These are phyloP conservation scores for Lunularia cruciata DNA, from an alignment of 225 moss, liverwort and hornwort genomes.

Conservation along the genomic window DNA sequence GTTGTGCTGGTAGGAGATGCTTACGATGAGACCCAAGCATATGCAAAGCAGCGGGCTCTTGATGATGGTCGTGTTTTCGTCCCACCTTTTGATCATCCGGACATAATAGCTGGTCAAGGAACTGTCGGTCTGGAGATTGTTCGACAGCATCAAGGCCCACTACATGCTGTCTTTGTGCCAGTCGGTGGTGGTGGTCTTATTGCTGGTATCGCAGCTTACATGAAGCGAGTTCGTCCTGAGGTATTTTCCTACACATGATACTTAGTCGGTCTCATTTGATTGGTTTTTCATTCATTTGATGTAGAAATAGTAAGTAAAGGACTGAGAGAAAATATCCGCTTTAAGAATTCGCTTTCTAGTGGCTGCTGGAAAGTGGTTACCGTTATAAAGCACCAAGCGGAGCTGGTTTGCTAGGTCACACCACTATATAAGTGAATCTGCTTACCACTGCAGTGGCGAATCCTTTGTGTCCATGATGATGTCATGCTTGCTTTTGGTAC, in stretches of 20 bases:
- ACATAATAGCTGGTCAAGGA: constrained; percentile 93
- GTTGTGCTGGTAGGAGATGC: constrained; percentile 86
- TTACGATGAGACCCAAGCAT: constrained; percentile 88
- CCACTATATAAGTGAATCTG: too few relatives aligned
- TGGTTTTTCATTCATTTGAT: too few relatives aligned
- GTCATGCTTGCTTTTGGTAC: too few relatives aligned
- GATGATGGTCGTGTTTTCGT: constrained; percentile 86
- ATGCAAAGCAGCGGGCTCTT: constrained; percentile 71
- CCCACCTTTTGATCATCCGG: constrained; percentile 88
- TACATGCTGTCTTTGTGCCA: constrained; percentile 95
- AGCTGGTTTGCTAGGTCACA: background rate
- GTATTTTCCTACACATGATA: constrained; percentile 23
- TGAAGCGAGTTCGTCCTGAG: constrained; percentile 90
- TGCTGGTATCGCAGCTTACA: constrained; percentile 87
- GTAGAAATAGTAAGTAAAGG: too few relatives aligned
- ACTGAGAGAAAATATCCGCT: too few relatives aligned
- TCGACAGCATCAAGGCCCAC: constrained; percentile 61
- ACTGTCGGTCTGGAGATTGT: constrained; percentile 90
- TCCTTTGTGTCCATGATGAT: too few relatives aligned
- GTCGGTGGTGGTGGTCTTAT: constrained; percentile 94
- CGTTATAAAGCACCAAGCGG: too few relatives aligned
- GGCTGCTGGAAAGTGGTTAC: background rate
- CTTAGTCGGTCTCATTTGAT: too few relatives aligned
- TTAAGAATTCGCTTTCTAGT: too few relatives aligned
- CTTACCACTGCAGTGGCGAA: too few relatives aligned